Percentiles rank a stretch among this genome's conserved stretches.
These are phyloP conservation scores for Metahyphopichia silvanorum DNA, from an alignment of 805 yeast species.

Conservation along the genomic window DNA sequence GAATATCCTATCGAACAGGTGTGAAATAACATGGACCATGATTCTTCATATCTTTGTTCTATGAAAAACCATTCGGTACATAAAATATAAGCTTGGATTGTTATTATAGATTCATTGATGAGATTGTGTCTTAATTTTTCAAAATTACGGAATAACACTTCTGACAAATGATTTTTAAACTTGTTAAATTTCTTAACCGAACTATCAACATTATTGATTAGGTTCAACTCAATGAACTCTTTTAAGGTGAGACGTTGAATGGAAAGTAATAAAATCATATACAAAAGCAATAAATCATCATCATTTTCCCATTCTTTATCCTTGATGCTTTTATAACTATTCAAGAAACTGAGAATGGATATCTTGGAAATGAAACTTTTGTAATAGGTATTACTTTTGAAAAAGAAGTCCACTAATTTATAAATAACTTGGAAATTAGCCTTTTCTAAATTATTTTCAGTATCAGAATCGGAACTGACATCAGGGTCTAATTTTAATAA, in stretches of 20 bases:
- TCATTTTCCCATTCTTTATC: constrained; percentile 44
- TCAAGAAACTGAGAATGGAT: constrained; percentile 33
- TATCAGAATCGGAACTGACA: constrained; percentile 13
- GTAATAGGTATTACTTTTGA: constrained; percentile 37
- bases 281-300: constrained; percentile 45
- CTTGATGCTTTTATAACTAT: constrained; percentile 26
- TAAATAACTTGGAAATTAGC: constrained; percentile 31
- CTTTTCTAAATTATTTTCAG: constrained; percentile 9
- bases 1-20: constrained; percentile 49
- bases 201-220: constrained; percentile 11
- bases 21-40: constrained; percentile 51
- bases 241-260: constrained; percentile 33
- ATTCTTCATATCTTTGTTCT: constrained; percentile 47
- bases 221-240: constrained; percentile 16
- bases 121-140: constrained; percentile 45
- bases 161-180: constrained; percentile 12
- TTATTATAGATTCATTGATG: constrained; percentile 44
- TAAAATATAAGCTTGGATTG: constrained; percentile 47
- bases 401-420: constrained; percentile 39
- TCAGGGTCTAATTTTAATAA: constrained; percentile 13
- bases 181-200: constrained; percentile 16
- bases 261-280: constrained; percentile 43
- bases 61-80: constrained; percentile 51
- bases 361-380: constrained; percentile 35
- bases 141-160: constrained; percentile 36